Percentiles rank a stretch among this genome's conserved stretches.
phyloP scores from a whole-genome alignment of 768 basidiomycete genomes.

The Trametes elegans region DNA sequence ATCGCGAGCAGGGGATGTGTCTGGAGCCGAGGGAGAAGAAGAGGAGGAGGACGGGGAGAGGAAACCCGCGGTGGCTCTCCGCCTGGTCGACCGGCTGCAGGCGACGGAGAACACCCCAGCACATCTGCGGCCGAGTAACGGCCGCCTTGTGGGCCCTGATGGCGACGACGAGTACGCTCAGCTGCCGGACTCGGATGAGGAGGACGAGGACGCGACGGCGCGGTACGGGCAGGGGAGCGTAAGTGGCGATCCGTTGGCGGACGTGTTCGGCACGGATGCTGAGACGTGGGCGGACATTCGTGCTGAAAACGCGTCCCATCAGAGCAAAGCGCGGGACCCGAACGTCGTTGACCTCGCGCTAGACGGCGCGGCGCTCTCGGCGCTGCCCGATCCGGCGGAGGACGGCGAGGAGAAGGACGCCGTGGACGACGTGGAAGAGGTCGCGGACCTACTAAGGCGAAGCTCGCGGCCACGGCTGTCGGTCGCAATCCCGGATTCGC shows the following conservation, averaged over 20 bases:
- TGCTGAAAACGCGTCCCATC: constrained; percentile 28
- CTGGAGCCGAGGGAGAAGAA: constrained; percentile 16
- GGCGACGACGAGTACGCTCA: constrained; percentile 28
- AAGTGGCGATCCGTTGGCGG: constrained; percentile 50
- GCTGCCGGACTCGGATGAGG: constrained; percentile 21
- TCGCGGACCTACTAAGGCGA: constrained; percentile 25
- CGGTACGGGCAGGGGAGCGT: constrained; percentile 30
- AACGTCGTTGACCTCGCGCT: constrained; percentile 54
- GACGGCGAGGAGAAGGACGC: constrained; percentile 33
- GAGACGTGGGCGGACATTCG: constrained; percentile 61
- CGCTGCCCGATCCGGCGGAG: constrained; percentile 22
- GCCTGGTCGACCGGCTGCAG: constrained; percentile 45
- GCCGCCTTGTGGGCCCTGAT: constrained; percentile 19
- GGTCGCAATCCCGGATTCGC: constrained; percentile 40
- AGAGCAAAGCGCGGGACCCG: constrained; percentile 35
- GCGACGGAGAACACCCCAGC: constrained; percentile 37
- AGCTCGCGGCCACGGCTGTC: constrained; percentile 31
- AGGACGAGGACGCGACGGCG: constrained; percentile 36
- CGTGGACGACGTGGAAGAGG: constrained; percentile 41
- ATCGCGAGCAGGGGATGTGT: constrained; percentile 18
- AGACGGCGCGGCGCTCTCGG: constrained; percentile 39
- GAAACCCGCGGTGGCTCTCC: constrained; percentile 46
- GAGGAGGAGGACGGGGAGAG: constrained; percentile 29
- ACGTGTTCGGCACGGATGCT: constrained; percentile 66
- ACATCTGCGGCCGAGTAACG: constrained; percentile 19